Base-by-base conservation (phyloP, 352 stramenopile genomes). In the Labyrinthula sp. region DNA sequence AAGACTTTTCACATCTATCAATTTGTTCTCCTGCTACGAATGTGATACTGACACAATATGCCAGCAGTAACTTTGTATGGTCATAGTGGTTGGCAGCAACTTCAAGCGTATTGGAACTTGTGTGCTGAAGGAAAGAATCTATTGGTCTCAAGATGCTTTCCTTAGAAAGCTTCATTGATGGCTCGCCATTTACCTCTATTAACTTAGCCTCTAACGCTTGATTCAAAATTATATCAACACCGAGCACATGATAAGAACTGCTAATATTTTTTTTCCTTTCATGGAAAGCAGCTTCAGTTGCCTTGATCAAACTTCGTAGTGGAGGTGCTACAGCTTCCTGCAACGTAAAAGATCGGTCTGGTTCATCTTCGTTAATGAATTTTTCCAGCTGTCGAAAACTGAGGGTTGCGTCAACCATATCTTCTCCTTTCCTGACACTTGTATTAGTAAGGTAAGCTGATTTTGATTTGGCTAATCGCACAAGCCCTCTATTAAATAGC, bases 101-200 rank as follows among this genome's bases (percentile, higher is more conserved):
- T n/a, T n/a, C n/a, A n/a, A n/a, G n/a, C n/a, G n/a, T n/a, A n/a
- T n/a, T n/a, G n/a, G n/a, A n/a, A n/a, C n/a, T n/a, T n/a, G n/a
- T n/a, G n/a, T n/a, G n/a, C n/a, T n/a, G n/a, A n/a, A n/a, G n/a
- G n/a, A n/a, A n/a, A n/a, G n/a, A n/a, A n/a, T n/a, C n/a, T n/a
- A n/a, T n/a, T n/a, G n/a, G n/a, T n/a, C n/a, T n/a, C n/a, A n/a
- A n/a, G n/a, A n/a, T n/a, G n/a, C n/a, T n/a, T n/a, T n/a, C n/a
- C n/a, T n/a, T n/a, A n/a, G 30, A 47, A 15, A 52, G 28, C 35
- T 50, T n/a, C 43, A 52, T 52, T 24, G 20, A 36, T 3, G 43
- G 43, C 26, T 52, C 43, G 15, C 43, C 43, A 28, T 52, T 52
- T n/a, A 52, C 43, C 23, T 52, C 43, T 17, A 52, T 52, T 10